Conservation (phyloP, 2,329 filamentous ascomycete species). For the Sporothrix brasiliensis region DNA sequence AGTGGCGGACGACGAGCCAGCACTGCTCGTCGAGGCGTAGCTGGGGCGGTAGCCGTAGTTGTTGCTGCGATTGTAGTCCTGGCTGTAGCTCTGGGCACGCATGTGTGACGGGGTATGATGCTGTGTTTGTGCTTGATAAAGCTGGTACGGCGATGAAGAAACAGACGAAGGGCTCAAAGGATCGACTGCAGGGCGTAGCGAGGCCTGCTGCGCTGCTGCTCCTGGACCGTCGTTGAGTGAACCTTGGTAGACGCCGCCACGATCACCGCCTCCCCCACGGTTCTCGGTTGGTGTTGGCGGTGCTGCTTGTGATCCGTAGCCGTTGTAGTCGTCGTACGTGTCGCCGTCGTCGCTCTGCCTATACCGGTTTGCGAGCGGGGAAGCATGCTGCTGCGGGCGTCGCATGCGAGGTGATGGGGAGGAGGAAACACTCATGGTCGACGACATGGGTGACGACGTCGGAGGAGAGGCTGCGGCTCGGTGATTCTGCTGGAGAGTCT, state of each 20-base stretch:
- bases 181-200: conserved; percentile 16
- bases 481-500: neutral
- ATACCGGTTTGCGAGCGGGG: conserved; percentile 25
- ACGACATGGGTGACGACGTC: conserved; percentile 3
- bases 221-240: conserved; percentile 26
- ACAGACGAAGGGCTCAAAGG: conserved; percentile 13
- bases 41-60: conserved; percentile 30
- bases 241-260: conserved; percentile 26
- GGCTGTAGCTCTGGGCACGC: conserved; percentile 30
- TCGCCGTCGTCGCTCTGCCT: conserved; percentile 18
- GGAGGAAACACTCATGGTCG: conserved; percentile 29
- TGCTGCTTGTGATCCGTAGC: conserved; percentile 1
- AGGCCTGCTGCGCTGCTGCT: neutral
- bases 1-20: neutral
- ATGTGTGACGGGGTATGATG: neutral
- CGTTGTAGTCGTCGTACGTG: conserved; percentile 20
- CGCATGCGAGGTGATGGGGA: conserved; percentile 32
- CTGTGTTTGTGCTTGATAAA: conserved; percentile 22
- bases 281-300: conserved; percentile 11
- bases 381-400: conserved; percentile 27
- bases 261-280: conserved; percentile 20
- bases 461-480: neutral
- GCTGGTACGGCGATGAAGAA: conserved; percentile 17
- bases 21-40: conserved; percentile 31
- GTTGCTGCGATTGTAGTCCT: conserved; percentile 28